These are phyloP conservation scores for Blastobotrys malaysiensis DNA, from an alignment of 1,139 yeast genomes.

Conservation along the genomic window DNA sequence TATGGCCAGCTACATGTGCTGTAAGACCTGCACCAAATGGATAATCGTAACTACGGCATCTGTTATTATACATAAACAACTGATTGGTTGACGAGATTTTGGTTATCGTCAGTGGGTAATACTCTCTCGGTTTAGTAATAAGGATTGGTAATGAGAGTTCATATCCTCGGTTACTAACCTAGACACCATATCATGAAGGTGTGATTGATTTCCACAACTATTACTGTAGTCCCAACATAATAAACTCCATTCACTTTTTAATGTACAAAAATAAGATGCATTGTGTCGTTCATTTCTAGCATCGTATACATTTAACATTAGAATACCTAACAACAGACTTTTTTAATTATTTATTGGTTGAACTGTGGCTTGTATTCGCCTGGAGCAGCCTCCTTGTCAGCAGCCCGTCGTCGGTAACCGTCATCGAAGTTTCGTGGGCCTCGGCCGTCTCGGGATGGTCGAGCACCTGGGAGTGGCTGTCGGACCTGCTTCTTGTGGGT, in stretches of 20 bases:
- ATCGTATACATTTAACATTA: constrained; percentile 4
- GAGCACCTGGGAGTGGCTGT: constrained; percentile 54
- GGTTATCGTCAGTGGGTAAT: no score
- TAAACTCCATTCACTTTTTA: neutral
- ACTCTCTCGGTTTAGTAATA: no score
- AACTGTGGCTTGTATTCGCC: constrained; percentile 32
- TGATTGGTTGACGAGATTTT: no score
- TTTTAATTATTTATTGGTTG: constrained; percentile 23
- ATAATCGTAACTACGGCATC: no score
- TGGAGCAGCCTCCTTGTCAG: constrained; percentile 32
- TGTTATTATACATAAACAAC: no score
- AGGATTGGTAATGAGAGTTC: no score
- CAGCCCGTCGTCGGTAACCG: constrained; percentile 41
- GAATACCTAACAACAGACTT: constrained; percentile 5
- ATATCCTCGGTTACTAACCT: no score
- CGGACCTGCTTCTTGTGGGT: constrained; percentile 96
- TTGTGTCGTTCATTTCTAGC: neutral
- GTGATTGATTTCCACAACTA: no score
- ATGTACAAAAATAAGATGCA: neutral
- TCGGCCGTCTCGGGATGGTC: constrained; percentile 29
- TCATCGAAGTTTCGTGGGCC: constrained; percentile 34
- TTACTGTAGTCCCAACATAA: no score
- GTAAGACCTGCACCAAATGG: no score
- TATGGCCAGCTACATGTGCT: no score
- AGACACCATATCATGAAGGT: no score